Percentiles rank a stretch among this genome's conserved stretches.
These are phyloP conservation scores for Ceratopteris richardii DNA, from an alignment of 75 land plant genomes.

Conservation along the genomic window DNA sequence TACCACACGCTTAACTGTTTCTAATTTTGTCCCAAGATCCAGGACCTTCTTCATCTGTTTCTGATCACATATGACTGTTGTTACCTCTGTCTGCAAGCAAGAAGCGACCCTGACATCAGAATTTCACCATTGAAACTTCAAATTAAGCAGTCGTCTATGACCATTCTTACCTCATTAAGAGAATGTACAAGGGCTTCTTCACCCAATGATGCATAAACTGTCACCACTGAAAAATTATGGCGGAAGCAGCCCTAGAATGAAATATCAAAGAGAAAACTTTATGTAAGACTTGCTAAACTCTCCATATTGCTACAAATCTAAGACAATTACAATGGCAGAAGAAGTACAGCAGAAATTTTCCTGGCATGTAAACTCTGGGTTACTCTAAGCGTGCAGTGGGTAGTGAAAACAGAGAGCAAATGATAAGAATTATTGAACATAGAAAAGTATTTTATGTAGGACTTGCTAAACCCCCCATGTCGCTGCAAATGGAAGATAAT, in stretches of 20 bases:
- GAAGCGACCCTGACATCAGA: not conserved
- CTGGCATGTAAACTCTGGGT: no score
- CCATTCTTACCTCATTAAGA: constrained; percentile 67
- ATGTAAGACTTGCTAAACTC: no score
- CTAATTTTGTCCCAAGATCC: constrained; percentile 54
- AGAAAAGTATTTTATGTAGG: no score
- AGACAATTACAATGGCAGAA: no score
- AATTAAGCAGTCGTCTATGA: not conserved
- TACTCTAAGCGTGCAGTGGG: no score
- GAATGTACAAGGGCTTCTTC: constrained; percentile 96
- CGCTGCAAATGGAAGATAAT: no score
- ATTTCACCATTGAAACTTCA: not conserved
- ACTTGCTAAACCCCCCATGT: no score
- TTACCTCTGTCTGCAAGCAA: constrained; percentile 73
- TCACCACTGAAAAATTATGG: constrained; percentile 80
- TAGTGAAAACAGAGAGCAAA: no score
- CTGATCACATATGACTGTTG: constrained; percentile 89
- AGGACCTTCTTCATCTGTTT: constrained; percentile 81
- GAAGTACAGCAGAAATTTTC: no score
- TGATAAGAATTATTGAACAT: no score
- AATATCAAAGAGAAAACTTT: no score
- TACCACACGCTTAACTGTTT: constrained; percentile 71
- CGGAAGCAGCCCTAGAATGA: constrained; percentile 98
- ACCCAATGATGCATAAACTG: constrained; percentile 92
- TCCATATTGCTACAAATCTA: no score